Base-by-base conservation (phyloP, 202 grass and related monocot genomes). In the Panicum virgatum region DNA sequence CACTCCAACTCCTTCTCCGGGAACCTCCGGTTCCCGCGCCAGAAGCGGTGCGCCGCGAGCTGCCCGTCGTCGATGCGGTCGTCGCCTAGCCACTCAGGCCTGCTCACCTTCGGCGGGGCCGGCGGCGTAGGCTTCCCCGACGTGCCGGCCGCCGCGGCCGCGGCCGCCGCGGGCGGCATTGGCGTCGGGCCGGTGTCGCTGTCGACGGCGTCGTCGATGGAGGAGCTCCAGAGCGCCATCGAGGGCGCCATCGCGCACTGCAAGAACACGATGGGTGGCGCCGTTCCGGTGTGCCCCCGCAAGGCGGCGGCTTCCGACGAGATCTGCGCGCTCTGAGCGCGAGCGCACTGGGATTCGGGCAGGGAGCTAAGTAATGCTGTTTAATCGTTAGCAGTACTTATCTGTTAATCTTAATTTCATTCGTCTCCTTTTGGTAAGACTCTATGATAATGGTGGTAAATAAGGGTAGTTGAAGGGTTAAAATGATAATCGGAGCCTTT, bases 51-150 rank as follows among this genome's bases (percentile, higher is more conserved):
- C 70, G 93, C 93, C 3, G 93, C 93, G 27, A 99, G 96, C 85
- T 99, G 96, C 72, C 96, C 96, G 0, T 99, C 96, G 9, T 99
- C 96, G n/a, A 99, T 96, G 96, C 82, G 91, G 13, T 99, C 96
- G 1, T 99, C 93, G 10, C 96, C 96, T 2, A 96, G 89, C 84
- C 96, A 99, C 79, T 99, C 96, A 0, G 96, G 96, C 1, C 54
- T 99, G 63, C 86, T 99, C 71, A 89, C 80, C 53, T 87, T 90
- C 51, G 85, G 83, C 6, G 91, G 89, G 1, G 88, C 75, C 1
- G 88, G 88, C 2, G 61, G 84, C 12, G 88, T 62, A 20, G 89
- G 89, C 19, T 92, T 91, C 81, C 86, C 94, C 10, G 83, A 89
- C 60, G 73, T 86, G 20, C 79, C 80, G 3, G 75, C 76, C 0